Evolutionary conservation across 257 asterid species (phyloP).

Genomic region (Knoxia roxburghii): DNA sequence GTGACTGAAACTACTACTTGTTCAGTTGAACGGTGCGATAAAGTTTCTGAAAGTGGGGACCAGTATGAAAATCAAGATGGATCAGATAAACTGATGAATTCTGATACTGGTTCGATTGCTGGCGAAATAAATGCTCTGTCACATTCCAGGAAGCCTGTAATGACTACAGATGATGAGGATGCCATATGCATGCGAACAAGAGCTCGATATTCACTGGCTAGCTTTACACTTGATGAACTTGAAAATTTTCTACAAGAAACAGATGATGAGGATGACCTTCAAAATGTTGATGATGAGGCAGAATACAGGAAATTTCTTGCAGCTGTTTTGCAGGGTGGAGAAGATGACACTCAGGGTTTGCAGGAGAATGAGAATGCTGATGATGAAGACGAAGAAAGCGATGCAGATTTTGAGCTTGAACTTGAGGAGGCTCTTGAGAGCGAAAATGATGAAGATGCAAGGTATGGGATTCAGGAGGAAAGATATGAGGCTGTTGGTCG

Average conservation of each 20-base stretch:
- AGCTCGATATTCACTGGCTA: conserved; percentile 96
- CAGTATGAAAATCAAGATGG: conserved; percentile 32
- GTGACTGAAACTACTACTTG: conserved; percentile 40
- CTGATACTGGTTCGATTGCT: conserved; percentile 15
- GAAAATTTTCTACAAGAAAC: conserved; percentile 98
- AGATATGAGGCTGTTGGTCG: conserved; percentile 25
- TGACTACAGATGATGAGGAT: conserved; percentile 54
- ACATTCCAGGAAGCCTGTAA: conserved; percentile 29
- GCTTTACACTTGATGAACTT: conserved; percentile 89
- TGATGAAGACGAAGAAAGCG: conserved; percentile 96
- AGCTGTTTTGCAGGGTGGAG: conserved; percentile 74
- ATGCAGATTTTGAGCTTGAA: conserved; percentile 99
- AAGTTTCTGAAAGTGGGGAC: conserved; percentile 32
- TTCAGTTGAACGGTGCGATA: conserved; percentile 26
- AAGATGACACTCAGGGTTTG: conserved; percentile 42
- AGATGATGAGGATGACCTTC: conserved; percentile 93
- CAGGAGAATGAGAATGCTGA: conserved; percentile 59
- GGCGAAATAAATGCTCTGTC: conserved; percentile 25
- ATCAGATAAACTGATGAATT: conserved; percentile 24
- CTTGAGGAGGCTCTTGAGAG: conserved; percentile 97
- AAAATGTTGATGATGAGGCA: conserved; percentile 82
- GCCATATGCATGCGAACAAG: conserved; percentile 93
- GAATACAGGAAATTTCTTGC: conserved; percentile 91
- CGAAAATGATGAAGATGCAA: conserved; percentile 56
- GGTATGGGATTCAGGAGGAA: conserved; percentile 41